Evolutionary conservation across 345 rosid genomes (phyloP), one percentile per base, ranked within the genome.

Genomic region (Nasturtium officinale): DNA sequence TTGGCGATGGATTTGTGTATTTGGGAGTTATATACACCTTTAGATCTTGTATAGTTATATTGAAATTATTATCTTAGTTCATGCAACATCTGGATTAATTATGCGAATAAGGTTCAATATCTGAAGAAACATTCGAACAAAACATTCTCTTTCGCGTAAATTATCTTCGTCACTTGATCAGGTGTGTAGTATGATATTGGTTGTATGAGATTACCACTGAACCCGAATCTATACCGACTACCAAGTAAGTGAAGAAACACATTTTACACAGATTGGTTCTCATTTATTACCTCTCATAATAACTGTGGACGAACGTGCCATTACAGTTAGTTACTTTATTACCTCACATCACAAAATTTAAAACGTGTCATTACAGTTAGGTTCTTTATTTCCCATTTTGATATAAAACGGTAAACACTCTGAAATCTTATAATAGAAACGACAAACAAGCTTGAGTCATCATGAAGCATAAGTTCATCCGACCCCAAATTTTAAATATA

Each of bases 371-470:
- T 37, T 12, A 8, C 3, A 4, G 21, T 61, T 42, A 25, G 20
- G 47, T 59, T 37, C 16, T 20, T 59, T 12, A 3, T 33, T 33
- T 12, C 16, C 10, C 15, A 18, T 33, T 17, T 12, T 0, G 7
- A 35, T 35, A n/a, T 2, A 8, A 67, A 69, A 43, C 65, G 57
- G 52, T 59, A 76, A 15, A 3, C 79, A 61, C 79, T 61, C 15
- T 45, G 18, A 7, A 53, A 26, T 52, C 42, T 2, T 42, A 30
- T n/a, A 2, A 23, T 8, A 33, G 8, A 75, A 52, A 61, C 69
- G 57, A 43, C 43, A 75, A 32, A 69, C 46, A 69, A 54, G 26
- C 32, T 53, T n/a, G 59, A 46, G 28, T 53, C 60, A 54, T 69
- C 43, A 43, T 37, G 63, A 51, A 15, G 62, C 67, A 74, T 58